A percentile compares a stretch with the other conserved stretches of the same genome.
Evolutionary conservation across 257 asterid species (phyloP).

Genomic region (Ophiorrhiza pumila): DNA sequence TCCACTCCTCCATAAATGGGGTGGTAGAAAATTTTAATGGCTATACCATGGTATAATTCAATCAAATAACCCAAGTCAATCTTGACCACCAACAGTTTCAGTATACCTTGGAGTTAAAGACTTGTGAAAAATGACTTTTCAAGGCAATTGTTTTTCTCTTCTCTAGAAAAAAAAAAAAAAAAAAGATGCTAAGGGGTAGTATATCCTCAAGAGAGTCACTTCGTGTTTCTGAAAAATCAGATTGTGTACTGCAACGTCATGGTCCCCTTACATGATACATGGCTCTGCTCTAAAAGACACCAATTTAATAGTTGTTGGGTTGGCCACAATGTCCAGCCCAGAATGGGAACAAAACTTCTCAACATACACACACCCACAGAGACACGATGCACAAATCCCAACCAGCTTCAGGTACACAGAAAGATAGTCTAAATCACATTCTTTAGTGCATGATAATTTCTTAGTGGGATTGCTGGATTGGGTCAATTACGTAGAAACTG

Average conservation of each 20-base stretch:
- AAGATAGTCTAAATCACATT: not conserved
- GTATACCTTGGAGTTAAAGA: not conserved
- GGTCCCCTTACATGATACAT: too few species aligned
- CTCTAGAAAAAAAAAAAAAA: too few species aligned
- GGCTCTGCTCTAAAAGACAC: too few species aligned
- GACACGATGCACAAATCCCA: not conserved
- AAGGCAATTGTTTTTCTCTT: not conserved
- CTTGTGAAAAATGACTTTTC: not conserved
- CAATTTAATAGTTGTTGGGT: not conserved
- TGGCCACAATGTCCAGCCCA: not conserved
- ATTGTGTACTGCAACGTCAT: too few species aligned
- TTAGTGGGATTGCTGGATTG: too few species aligned
- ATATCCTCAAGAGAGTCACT: too few species aligned
- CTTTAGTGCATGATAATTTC: too few species aligned
- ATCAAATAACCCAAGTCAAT: not conserved
- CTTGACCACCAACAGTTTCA: not conserved
- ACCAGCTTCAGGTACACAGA: not conserved
- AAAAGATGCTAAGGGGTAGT: too few species aligned
- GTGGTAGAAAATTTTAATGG: not conserved
- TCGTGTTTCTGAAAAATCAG: too few species aligned
- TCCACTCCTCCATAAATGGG: not conserved
- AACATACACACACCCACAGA: not conserved
- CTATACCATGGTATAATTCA: not conserved
- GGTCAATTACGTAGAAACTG: too few species aligned
- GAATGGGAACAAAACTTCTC: not conserved